Evolutionary conservation across 2,329 filamentous ascomycete species (phyloP), one percentile per base, ranked within the genome.

Genomic region (Ceratocystis eucalypticola): DNA sequence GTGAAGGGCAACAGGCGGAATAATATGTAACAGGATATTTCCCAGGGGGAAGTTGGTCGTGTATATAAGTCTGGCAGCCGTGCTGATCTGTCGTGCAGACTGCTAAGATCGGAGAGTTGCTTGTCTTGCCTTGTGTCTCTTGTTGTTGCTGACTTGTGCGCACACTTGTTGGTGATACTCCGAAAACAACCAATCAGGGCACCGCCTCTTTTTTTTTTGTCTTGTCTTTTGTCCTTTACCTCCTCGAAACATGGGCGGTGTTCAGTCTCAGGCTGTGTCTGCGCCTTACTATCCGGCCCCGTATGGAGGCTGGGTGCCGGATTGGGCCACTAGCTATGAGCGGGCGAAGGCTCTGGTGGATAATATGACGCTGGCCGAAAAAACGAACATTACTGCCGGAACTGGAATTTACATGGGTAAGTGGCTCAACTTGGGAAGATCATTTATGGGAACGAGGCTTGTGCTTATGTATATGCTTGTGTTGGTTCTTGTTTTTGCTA

Each of bases 281-380:
- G 73, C 81, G 0, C 82, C 84, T n/a, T 90, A 88, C 73, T 91
- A 91, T 73, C 88, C 88, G 22, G 78, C 87, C 7, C 88, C 88
- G 0, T 82, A 84, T 64, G 88, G 88, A 62, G 89, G 88, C 48
- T 91, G 88, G 85, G 76, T 81, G 0, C 75, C 80, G 5, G 82
- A 82, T 67, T 93, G 89, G 89, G 77, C 77, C 25, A 82, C 82
- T 20, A 87, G 87, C 70, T 93, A 91, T 72, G 76, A 76, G 64
- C 90, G 88, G 71, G 89, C 89, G 1, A 80, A 84, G 67, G 74
- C 78, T 2, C 74, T 92, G 15, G 88, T 93, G 17, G 82, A 84
- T 65, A 82, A 84, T 61, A 89, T 93, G 88, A 92, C 88, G 0
- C 75, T 93, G 66, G 88, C 88, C 1, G 89, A 92, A 73, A 93